Base-by-base conservation (phyloP, 2,329 filamentous ascomycete species). In the Stemphylium beticola region DNA sequence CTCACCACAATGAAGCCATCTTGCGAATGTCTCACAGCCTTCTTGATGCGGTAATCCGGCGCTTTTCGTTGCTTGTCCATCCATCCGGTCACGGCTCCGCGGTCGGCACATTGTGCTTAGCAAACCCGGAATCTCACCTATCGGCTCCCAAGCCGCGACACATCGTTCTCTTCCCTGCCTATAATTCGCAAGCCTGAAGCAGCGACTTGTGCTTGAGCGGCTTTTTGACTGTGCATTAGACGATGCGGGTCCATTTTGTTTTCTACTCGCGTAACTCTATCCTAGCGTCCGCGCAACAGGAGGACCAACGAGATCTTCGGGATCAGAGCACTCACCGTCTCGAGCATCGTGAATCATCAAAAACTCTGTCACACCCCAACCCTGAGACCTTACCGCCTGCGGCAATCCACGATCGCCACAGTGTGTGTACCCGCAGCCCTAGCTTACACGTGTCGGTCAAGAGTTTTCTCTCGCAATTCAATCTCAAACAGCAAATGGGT, bases 401-500 rank as follows among this genome's bases (percentile, higher is more conserved):
- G 61, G 53, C 51, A 60, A 50, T 57, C 53, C 55, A 60, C 54
- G 41, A 57, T 55, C 40, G 50, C 49, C 52, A 59, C 45, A 47
- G 47, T 43, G 49, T 46, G 32, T 18, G 56, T 58, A 52, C 59
- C 47, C 53, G 47, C 55, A 45, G 58, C 62, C 26, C 60, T 61
- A 62, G 50, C 47, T 46, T 51, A 64, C 59, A 66, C 57, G 64
- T 66, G 60, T 58, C 60, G 52, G 55, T 29, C 49, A 57, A 51
- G 32, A 58, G 49, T 54, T 58, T 53, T 48, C 34, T 49, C 17
- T 46, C 18, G 17, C 24, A 20, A 33, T 36, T 26, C 29, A 50
- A 50, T 68, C 31, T 55, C 61, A 73, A 42, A 70, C 55, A 46
- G 65, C 58, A 55, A 72, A 73, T 44, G 60, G 49, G 36, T 72